A percentile compares a stretch with the other conserved stretches of the same genome.
Conservation (phyloP, 768 basidiomycete species). For the Serendipita sp. region DNA sequence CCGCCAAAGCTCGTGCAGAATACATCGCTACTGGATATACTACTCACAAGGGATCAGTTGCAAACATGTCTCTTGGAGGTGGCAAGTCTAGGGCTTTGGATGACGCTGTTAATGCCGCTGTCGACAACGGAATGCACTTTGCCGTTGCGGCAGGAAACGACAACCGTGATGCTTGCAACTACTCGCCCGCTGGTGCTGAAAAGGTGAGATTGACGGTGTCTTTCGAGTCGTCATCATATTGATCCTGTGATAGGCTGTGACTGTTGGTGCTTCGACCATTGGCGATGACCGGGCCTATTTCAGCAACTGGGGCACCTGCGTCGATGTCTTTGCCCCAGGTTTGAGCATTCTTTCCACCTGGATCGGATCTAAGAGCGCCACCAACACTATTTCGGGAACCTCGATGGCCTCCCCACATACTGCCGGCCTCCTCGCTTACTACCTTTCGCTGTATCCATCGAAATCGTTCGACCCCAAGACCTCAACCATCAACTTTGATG, state of each 20-base stretch:
- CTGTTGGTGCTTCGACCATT: constrained; percentile 83
- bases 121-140: constrained; percentile 76
- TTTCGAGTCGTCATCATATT: neutral
- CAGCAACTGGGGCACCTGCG: constrained; percentile 82
- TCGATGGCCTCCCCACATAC: constrained; percentile 93
- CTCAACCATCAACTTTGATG: constrained; percentile 4
- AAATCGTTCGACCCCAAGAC: constrained; percentile 36
- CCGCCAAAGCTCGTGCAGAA: constrained; percentile 46
- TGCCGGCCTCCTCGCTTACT: constrained; percentile 80
- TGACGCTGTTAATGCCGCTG: constrained; percentile 68
- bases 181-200: constrained; percentile 79
- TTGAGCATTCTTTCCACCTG: constrained; percentile 84
- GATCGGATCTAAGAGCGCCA: constrained; percentile 43
- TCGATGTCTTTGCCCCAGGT: constrained; percentile 83
- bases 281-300: constrained; percentile 74
- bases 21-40: constrained; percentile 52
- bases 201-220: neutral
- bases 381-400: constrained; percentile 70
- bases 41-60: constrained; percentile 85
- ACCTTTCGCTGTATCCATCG: constrained; percentile 74
- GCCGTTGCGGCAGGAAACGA: constrained; percentile 83
- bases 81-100: constrained; percentile 81
- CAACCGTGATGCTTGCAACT: constrained; percentile 71
- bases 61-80: constrained; percentile 96
- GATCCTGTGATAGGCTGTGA: constrained; percentile 46